These are phyloP conservation scores for Aspergillus sp. DNA, from an alignment of 2,329 filamentous ascomycete genomes.

Conservation along the genomic window DNA sequence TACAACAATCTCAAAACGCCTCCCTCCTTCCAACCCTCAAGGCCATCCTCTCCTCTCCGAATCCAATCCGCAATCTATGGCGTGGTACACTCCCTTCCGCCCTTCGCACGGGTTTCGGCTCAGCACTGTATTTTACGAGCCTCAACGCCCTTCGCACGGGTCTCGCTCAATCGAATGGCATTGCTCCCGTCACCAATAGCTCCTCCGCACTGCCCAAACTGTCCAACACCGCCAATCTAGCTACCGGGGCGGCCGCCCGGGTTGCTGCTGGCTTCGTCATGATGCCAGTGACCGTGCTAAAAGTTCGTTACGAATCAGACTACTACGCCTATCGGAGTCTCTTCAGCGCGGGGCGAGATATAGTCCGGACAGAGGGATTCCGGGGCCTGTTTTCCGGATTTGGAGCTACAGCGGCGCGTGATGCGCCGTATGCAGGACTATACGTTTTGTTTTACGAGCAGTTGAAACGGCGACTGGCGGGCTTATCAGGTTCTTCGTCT, in stretches of 20 bases:
- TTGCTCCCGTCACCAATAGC: slow-evolving; percentile 28
- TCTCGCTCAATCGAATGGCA: slow-evolving; percentile 51
- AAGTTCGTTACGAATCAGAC: slow-evolving; percentile 91
- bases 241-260: slow-evolving; percentile 80
- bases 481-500: slow-evolving; percentile 22
- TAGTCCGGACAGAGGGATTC: slow-evolving; percentile 70
- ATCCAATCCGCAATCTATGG: slow-evolving; percentile 78
- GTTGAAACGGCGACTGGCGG: slow-evolving; percentile 38
- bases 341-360: slow-evolving; percentile 70
- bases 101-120: slow-evolving; percentile 89
- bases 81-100: slow-evolving; percentile 88
- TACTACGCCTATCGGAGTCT: slow-evolving; percentile 83
- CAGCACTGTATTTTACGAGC: slow-evolving; percentile 88
- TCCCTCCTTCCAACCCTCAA: slow-evolving; percentile 70
- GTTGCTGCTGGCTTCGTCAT: slow-evolving; percentile 85
- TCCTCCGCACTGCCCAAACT: slow-evolving; percentile 80
- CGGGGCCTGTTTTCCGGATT: slow-evolving; percentile 92
- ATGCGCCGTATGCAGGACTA: slow-evolving; percentile 94
- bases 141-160: slow-evolving; percentile 80
- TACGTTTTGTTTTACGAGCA: slow-evolving; percentile 93
- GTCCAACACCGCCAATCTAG: slow-evolving; percentile 79
- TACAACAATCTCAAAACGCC: slow-evolving; percentile 78
- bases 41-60: slow-evolving; percentile 66
- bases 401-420: slow-evolving; percentile 86
- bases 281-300: slow-evolving; percentile 95